Base-by-base conservation (phyloP, 1,284 basidiomycete genomes). In the Sutorius eximius region DNA sequence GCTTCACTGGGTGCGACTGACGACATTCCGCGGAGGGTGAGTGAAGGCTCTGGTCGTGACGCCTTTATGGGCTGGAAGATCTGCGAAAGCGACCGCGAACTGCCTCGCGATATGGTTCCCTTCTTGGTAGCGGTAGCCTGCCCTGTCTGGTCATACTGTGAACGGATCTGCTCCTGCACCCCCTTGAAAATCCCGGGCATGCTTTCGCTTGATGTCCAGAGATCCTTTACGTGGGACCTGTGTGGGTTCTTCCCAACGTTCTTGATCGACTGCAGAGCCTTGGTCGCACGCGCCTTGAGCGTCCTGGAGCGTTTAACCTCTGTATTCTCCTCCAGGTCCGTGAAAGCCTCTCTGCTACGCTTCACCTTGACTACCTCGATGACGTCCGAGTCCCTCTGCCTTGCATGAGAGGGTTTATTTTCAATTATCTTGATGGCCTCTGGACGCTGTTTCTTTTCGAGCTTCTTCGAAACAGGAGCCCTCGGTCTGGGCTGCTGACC, bases 361-460 rank as follows among this genome's bases (percentile, higher is more conserved):
- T 79, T 76, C 51, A 88, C 79, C 68, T 85, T 86, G 55, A 88
- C 73, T 37, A 89, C 82, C 67, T 89, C 87, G 13, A 87, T 73
- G 34, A 88, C 77, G 60, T 86, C 86, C 30, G 72, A 66, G 60
- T 77, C 71, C 45, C 61, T 67, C 22, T 60, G 66, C 48, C 64
- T 65, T 49, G 56, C 53, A 45, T 49, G 71, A n/a, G 49, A 52
- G n/a, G 56, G 42, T 30, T 48, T 59, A 10, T 43, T 59, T 53
- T 59, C 67, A 8, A 69, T 53, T 32, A 68, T 73, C 45, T 49
- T 57, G 33, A 70, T 30, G 33, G 59, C 53, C 44, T 65, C 67
- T 0, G 70, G 67, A 42, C 56, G 68, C 45, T 71, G 70, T 46
- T 58, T 66, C 59, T 68, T 73, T 56, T 61, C 71, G 10, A 71